Percentiles rank a stretch among this genome's conserved stretches.
phyloP scores from a whole-genome alignment of 345 rosid species.

The Rhizophora mangle region DNA sequence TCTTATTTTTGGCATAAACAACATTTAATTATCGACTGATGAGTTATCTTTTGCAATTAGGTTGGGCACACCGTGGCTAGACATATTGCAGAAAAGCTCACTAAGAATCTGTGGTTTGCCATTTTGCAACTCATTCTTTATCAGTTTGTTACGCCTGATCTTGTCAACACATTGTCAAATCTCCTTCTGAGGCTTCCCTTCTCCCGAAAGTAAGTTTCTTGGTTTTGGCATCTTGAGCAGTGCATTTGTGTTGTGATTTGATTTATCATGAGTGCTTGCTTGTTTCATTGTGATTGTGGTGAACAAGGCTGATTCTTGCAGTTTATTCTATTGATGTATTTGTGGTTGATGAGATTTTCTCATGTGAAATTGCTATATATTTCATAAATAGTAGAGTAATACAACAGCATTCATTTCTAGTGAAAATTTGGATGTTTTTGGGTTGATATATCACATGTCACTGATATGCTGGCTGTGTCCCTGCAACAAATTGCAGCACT shows the following conservation, averaged over 20 bases:
- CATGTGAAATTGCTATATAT: too few relatives aligned
- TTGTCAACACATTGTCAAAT: conserved; percentile 68
- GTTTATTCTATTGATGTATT: neutral
- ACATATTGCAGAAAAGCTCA: conserved; percentile 67
- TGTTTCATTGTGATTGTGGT: neutral
- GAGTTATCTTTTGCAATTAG: conserved; percentile 33
- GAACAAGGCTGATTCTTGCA: too few relatives aligned
- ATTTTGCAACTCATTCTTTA: conserved; percentile 61
- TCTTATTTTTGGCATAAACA: neutral
- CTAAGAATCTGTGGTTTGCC: conserved; percentile 80
- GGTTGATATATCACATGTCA: neutral
- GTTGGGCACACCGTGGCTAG: conserved; percentile 92
- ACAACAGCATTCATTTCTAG: too few relatives aligned
- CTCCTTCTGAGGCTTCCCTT: conserved; percentile 87
- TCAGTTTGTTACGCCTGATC: conserved; percentile 75
- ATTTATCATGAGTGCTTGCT: neutral
- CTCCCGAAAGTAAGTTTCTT: conserved; percentile 61
- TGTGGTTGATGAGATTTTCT: conserved; percentile 1
- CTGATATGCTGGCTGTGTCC: neutral
- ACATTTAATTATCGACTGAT: neutral
- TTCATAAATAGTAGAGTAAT: too few relatives aligned
- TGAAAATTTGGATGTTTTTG: neutral
- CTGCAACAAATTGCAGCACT: neutral
- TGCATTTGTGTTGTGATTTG: neutral
- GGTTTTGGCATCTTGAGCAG: neutral